phyloP scores from a whole-genome alignment of 495 filamentous ascomycete species.

The Cercophora sp. region DNA sequence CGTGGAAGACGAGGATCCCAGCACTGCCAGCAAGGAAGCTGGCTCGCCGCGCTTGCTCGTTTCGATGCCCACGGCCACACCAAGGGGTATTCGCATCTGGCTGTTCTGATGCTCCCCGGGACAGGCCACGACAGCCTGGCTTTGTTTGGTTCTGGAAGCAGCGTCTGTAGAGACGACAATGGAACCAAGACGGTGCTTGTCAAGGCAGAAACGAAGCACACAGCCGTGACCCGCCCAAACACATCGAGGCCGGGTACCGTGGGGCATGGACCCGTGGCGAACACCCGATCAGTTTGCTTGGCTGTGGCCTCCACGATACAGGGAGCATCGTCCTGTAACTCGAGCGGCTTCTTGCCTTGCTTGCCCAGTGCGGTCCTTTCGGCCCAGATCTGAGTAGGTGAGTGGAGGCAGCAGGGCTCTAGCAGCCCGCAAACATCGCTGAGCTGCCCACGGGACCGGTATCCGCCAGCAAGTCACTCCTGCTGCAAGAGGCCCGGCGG shows the following conservation, averaged over 20 bases:
- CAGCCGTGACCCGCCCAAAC: background rate
- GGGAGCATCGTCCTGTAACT: constrained; percentile 26
- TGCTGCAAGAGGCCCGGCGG: constrained; percentile 13
- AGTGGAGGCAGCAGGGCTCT: constrained; percentile 6
- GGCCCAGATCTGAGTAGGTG: constrained; percentile 21
- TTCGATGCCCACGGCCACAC: constrained; percentile 7
- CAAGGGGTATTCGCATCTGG: background rate
- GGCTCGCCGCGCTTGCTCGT: constrained; percentile 3
- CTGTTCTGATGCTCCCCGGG: no score
- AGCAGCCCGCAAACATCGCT: constrained; percentile 22
- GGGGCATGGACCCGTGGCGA: constrained; percentile 14
- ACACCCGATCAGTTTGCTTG: constrained; percentile 16
- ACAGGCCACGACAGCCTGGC: no score
- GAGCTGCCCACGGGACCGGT: constrained; percentile 14
- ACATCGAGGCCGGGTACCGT: background rate
- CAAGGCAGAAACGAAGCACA: constrained; percentile 3
- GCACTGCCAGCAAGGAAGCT: constrained; percentile 16
- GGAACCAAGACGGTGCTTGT: no score
- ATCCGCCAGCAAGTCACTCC: constrained; percentile 12
- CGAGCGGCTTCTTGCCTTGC: constrained; percentile 32
- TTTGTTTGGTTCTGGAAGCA: no score
- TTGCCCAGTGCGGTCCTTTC: constrained; percentile 32
- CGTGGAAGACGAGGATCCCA: constrained; percentile 30
- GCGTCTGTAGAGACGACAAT: no score
- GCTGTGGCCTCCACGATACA: constrained; percentile 16